Evolutionary conservation across 768 basidiomycete genomes (phyloP), one percentile per base, ranked within the genome.

Genomic region (Porpolomopsis calyptriformis): DNA sequence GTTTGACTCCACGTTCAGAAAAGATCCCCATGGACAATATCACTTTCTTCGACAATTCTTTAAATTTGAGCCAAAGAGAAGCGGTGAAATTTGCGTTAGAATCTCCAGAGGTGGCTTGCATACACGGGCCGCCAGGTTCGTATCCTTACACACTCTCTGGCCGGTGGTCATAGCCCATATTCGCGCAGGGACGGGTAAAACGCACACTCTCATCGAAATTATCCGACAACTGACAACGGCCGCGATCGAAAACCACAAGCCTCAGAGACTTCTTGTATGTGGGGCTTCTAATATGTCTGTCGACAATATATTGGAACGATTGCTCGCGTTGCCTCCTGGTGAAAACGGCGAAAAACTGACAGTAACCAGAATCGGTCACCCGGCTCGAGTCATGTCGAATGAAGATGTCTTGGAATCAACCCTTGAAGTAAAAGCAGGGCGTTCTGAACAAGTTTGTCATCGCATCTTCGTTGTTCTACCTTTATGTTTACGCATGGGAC

Each of bases 91-190:
- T 96, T 56, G 82, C 83, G n/a, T 62, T 99, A 4, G 77, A 77
- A 50, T 78, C 86, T 0, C 71, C 75, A 4, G 83, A 94, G 59
- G 76, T 97, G 0, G 89, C 88, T 1, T 89, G 90, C 54, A 91
- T 99, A 20, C 93, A 98, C 57, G 96, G 96, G 0, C 96, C 96
- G n/a, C 96, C 96, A 49, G 94, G 94, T 77, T 57, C 20, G 40
- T 24, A 26, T 19, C 6, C 16, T 29, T 22, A 49, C 16, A 35
- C 12, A 8, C 16, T 27, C n/a, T 26, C 12, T 34, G 8, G 5
- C 22, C 26, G 36, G 35, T 7, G 20, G 26, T 39, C 35, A 18
- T 18, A n/a, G n/a, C 39, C 24, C 22, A 37, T 45, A 4, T 49
- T 37, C 7, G 8, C 11, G 22, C 41, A 80, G 82, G 87, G 48